A percentile compares a stretch with the other conserved stretches of the same genome.
These are phyloP conservation scores for Corymbia maculata DNA, from an alignment of 345 rosid species.

Conservation along the genomic window DNA sequence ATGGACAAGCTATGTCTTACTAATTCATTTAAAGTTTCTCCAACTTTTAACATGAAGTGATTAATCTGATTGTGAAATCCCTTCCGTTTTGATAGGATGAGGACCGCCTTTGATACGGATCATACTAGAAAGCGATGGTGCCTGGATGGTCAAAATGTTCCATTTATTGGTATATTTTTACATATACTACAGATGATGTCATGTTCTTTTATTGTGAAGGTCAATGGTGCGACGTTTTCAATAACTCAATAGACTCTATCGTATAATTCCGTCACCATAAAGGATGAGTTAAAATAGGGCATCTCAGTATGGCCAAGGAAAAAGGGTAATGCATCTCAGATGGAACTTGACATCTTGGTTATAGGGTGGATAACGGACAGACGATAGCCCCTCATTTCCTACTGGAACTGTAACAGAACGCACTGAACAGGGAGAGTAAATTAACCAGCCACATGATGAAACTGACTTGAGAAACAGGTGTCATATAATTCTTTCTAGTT, in stretches of 20 bases:
- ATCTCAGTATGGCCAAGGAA: neutral
- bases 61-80: neutral
- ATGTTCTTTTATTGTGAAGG: neutral
- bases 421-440: neutral
- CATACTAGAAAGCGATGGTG: neutral
- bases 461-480: neutral
- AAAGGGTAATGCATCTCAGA: neutral
- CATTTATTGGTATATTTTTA: neutral
- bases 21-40: neutral
- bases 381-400: neutral
- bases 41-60: neutral
- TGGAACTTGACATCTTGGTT: neutral
- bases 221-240: neutral
- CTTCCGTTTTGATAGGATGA: neutral
- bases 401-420: neutral
- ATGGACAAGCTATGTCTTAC: neutral
- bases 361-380: neutral
- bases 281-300: neutral
- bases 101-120: neutral
- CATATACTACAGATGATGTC: neutral
- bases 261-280: neutral
- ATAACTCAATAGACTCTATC: neutral
- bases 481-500: no score
- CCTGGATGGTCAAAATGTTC: neutral
- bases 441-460: neutral